Evolutionary conservation across 768 basidiomycete genomes (phyloP).

Genomic region (Trametes cinnabarina): DNA sequence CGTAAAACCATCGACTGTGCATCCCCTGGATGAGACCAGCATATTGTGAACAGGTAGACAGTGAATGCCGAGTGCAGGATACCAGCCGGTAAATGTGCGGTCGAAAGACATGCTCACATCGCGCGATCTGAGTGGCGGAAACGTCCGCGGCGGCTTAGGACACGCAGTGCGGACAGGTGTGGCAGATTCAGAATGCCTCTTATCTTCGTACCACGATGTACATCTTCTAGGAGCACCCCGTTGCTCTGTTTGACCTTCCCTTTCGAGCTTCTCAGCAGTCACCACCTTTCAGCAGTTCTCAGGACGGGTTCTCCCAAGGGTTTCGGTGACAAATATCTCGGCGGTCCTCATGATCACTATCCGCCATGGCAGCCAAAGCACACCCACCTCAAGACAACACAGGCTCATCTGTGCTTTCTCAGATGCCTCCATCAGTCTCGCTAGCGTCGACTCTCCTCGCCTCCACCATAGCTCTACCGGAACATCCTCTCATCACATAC

Average conservation of each 20-base stretch:
- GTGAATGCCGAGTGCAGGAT: too few species aligned
- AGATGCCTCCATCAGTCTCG: constrained; percentile 33
- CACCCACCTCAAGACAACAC: constrained; percentile 30
- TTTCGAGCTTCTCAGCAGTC: background rate
- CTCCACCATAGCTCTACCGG: constrained; percentile 46
- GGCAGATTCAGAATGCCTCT: constrained; percentile 1
- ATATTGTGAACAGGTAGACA: too few species aligned
- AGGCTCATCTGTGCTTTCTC: constrained; percentile 30
- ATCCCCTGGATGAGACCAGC: too few species aligned
- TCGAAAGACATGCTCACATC: background rate
- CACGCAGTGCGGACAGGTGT: background rate
- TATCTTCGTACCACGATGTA: constrained; percentile 15
- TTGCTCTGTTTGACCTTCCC: background rate
- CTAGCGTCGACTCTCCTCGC: constrained; percentile 43
- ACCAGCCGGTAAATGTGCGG: background rate
- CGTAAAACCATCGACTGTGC: too few species aligned
- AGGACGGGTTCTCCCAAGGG: background rate
- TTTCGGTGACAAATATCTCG: background rate
- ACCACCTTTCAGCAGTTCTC: background rate
- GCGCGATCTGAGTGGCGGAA: background rate
- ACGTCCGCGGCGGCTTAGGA: background rate
- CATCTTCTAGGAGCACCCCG: background rate
- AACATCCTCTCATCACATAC: constrained; percentile 43
- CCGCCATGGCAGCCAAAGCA: constrained; percentile 29
- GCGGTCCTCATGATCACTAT: constrained; percentile 2